Base-by-base conservation (phyloP, 768 basidiomycete species). In the Neoboletus subvelutipes region DNA sequence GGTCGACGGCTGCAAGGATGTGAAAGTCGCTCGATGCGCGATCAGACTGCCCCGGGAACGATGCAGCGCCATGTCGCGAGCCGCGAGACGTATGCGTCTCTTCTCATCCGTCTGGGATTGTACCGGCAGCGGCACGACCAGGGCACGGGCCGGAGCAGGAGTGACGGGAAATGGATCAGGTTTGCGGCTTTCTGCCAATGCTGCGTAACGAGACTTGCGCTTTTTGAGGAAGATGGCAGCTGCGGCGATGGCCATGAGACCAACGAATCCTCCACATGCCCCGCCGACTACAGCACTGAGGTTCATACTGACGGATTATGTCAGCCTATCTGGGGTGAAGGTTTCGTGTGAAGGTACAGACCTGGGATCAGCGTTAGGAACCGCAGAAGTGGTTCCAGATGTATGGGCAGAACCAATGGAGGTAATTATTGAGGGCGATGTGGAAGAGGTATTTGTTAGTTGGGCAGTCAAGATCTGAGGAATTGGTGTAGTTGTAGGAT, bases 221-320 rank as follows among this genome's bases (percentile, higher is more conserved):
- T 37, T 62, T 36, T n/a, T 52, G 20, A 65, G 22, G 36, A 56
- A 46, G 42, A 59, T 26, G 43, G 52, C 31, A 0, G 43, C 26
- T 20, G 50, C 28, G 42, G 47, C 6, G 8, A 65, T 24, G 5
- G 40, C 29, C 4, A 51, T 33, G 37, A 58, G 40, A 9, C 10
- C 34, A 24, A 28, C 58, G 17, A 60, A 11, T 17, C 55, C 62
- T 41, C 52, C 58, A 12, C 42, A 61, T 13, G 50, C 40, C 34
- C 60, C n/a, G 17, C 52, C 54, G 13, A 59, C 31, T n/a, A 62
- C 20, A 7, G 36, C 24, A 43, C 37, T 26, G n/a, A 59, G 28
- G 39, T 56, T 61, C 20, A 33, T 13, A 15, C 59, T 64, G 26
- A 11, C 9, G 20, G 20, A 24, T 29, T 8, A 7, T 29, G 50